Conservation (phyloP, 768 basidiomycete species). For the Mycena haematopus region DNA sequence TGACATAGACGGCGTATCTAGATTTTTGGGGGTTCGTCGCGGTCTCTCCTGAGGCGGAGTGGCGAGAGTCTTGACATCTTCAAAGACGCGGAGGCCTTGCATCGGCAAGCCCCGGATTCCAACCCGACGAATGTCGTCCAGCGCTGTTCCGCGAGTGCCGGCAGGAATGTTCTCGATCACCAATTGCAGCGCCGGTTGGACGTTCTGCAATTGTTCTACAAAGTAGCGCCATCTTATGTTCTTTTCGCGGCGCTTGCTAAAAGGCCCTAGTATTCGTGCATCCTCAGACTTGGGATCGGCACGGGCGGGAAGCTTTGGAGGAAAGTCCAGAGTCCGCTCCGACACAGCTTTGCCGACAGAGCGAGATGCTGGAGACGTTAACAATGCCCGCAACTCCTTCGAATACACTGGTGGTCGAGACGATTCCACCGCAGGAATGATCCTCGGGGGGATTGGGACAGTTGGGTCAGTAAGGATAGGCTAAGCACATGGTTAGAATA, state of each 20-base stretch:
- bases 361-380: slow-evolving; percentile 59
- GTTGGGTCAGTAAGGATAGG: slow-evolving; percentile 59
- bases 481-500: slow-evolving; percentile 42
- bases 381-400: slow-evolving; percentile 63
- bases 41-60: slow-evolving; percentile 34
- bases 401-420: slow-evolving; percentile 73
- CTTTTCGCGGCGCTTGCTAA: slow-evolving; percentile 76
- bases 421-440: slow-evolving; percentile 56
- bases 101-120: slow-evolving; percentile 47
- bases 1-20: slow-evolving; percentile 26
- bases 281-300: slow-evolving; percentile 65
- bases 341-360: slow-evolving; percentile 50
- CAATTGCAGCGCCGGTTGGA: slow-evolving; percentile 66
- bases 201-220: slow-evolving; percentile 56
- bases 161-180: slow-evolving; percentile 32
- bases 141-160: slow-evolving; percentile 18
- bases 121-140: slow-evolving; percentile 27
- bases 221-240: slow-evolving; percentile 78
- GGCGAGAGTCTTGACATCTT: slow-evolving; percentile 54
- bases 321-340: slow-evolving; percentile 47
- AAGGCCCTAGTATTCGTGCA: slow-evolving; percentile 61
- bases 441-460: slow-evolving; percentile 47
- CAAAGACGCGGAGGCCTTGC: slow-evolving; percentile 49
- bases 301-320: slow-evolving; percentile 62
- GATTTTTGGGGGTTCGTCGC: background rate